Conservation (phyloP, 257 asterid species). For the Solanum ossicruentum region DNA sequence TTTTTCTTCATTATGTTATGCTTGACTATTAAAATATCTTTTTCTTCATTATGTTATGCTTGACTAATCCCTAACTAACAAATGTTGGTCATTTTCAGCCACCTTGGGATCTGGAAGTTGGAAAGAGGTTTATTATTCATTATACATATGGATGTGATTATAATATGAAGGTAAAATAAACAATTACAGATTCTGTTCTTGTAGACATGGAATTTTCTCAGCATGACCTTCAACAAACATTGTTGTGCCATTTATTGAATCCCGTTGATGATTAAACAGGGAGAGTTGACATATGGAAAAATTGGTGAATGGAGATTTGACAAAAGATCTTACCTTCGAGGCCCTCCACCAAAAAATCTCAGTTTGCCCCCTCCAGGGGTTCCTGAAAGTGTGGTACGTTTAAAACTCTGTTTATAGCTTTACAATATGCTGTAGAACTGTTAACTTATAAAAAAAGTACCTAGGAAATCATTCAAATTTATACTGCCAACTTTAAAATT, state of each 20-base stretch:
- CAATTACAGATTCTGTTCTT: not conserved
- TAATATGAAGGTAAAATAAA: slow-evolving; percentile 63
- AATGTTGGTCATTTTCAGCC: slow-evolving; percentile 34
- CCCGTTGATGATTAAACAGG: slow-evolving; percentile 34
- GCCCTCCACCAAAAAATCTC: slow-evolving; percentile 76
- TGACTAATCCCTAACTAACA: not conserved
- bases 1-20: not conserved
- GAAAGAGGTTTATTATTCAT: slow-evolving; percentile 72
- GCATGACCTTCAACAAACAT: not conserved
- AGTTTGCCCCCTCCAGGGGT: slow-evolving; percentile 92
- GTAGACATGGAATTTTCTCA: not conserved
- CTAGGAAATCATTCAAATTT: not conserved
- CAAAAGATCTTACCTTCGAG: slow-evolving; percentile 70
- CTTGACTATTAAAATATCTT: not conserved
- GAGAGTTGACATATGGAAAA: slow-evolving; percentile 75
- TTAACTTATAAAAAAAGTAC: not conserved
- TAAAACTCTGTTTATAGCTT: not conserved
- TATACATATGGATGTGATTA: slow-evolving; percentile 96
- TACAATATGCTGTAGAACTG: not conserved
- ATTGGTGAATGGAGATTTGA: slow-evolving; percentile 98
- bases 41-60: not conserved
- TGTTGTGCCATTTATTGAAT: not conserved
- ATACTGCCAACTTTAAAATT: not conserved
- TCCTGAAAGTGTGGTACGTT: slow-evolving; percentile 94
- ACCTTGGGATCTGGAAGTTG: slow-evolving; percentile 78